phyloP scores from a whole-genome alignment of 306 rosid species.

The Castanea mollissima region DNA sequence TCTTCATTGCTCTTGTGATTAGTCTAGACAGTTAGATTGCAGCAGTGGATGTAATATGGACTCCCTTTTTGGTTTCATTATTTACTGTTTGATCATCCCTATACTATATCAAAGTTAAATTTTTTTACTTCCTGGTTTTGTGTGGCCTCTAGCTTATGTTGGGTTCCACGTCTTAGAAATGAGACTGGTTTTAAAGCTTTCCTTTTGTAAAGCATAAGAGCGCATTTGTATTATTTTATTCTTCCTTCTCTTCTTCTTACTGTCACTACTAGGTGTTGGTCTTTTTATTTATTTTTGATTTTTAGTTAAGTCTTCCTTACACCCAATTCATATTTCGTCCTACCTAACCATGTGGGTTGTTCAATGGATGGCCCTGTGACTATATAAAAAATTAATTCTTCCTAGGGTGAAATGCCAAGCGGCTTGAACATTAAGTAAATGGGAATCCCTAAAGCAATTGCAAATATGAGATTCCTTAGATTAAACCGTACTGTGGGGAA shows the following conservation, averaged over 20 bases:
- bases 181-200: background rate
- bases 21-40: background rate
- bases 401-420: too few species aligned
- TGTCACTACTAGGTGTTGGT: background rate
- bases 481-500: too few species aligned
- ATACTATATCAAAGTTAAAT: too few species aligned
- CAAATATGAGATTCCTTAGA: too few species aligned
- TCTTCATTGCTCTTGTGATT: background rate
- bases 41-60: background rate
- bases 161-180: background rate
- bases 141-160: background rate
- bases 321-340: background rate
- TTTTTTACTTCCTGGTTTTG: background rate
- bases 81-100: background rate
- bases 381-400: too few species aligned
- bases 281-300: background rate
- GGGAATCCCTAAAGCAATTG: too few species aligned
- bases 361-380: too few species aligned
- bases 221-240: background rate
- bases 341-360: too few species aligned
- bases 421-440: too few species aligned
- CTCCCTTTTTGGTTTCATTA: background rate
- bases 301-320: background rate
- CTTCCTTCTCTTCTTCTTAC: background rate
- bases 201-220: background rate